These are phyloP conservation scores for Orbilia ellipsospora DNA, from an alignment of 2,329 filamentous ascomycete genomes.

Conservation along the genomic window DNA sequence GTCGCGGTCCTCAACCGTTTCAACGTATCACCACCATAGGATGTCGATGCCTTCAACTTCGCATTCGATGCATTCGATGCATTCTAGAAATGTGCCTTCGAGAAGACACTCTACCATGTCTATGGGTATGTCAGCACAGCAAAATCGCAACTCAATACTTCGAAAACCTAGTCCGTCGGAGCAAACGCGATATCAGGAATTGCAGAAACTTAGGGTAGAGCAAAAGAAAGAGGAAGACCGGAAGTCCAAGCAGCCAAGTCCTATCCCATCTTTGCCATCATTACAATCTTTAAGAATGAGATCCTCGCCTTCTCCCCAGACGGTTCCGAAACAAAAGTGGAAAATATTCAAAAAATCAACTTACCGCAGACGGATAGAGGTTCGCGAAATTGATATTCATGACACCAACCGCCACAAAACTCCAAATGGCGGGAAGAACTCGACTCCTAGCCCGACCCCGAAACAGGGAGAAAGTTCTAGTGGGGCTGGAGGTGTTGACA, in stretches of 20 bases:
- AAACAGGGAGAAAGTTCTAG: constrained; percentile 8
- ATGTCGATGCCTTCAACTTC: constrained; percentile 46
- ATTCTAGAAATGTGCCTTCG: constrained; percentile 21
- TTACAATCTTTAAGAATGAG: neutral
- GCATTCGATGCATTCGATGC: constrained; percentile 17
- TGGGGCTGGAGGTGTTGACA: constrained; percentile 15
- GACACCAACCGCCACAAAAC: constrained; percentile 44
- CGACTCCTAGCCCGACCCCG: constrained; percentile 23
- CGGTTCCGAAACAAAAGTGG: constrained; percentile 29
- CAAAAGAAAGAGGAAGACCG: constrained; percentile 26
- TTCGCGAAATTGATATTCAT: constrained; percentile 53
- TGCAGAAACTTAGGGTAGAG: constrained; percentile 26
- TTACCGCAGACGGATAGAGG: constrained; percentile 43
- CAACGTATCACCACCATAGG: constrained; percentile 24
- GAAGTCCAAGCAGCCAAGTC: constrained; percentile 32
- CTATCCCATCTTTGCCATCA: constrained; percentile 3
- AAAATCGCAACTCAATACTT: constrained; percentile 34
- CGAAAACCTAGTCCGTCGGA: constrained; percentile 38
- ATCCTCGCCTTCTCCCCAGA: constrained; percentile 16
- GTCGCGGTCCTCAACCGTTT: constrained; percentile 29
- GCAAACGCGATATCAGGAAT: constrained; percentile 33
- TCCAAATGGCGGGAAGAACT: neutral
- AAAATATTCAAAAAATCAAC: constrained; percentile 54
- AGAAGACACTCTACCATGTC: constrained; percentile 45
- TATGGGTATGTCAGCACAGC: constrained; percentile 18